Base-by-base conservation (phyloP, 2,329 filamentous ascomycete species). In the Lachnellula subtilissima region DNA sequence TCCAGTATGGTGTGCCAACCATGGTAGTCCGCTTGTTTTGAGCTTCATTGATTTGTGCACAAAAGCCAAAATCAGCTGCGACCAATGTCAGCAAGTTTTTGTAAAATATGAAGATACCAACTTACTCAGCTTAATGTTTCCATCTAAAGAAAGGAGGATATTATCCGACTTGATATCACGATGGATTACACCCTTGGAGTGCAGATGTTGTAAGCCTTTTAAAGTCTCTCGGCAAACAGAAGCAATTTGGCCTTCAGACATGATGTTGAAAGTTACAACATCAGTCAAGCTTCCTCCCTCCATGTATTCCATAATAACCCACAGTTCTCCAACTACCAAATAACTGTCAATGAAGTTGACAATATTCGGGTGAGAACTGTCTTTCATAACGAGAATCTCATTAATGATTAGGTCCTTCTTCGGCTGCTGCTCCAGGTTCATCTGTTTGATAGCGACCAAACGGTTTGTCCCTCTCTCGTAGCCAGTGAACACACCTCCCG, bases 271-370 rank as follows among this genome's bases (percentile, higher is more conserved):
- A 3, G 94, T 99, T 55, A 99, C 94, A 53, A 99, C 94, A 73
- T 99, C 94, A 11, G 94, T 99, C 71, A 99, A 78, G 73, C 91
- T 97, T 61, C 94, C 94, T 57, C 94, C 94, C 73, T 99, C 93
- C 94, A 99, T 99, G 69, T 93, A 99, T 75, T 99, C 94, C 94
- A 99, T 99, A 36, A 97, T 91, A 1, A 99, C 94, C 94, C 94
- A 99, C 32, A 99, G 77, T 72, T 97, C 94, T 45, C 93, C 89
- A 12, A 84, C 83, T 56, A 92, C 88, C 11, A 99, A 79, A 72
- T 92, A 97, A 71, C 92, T 97, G 76, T 97, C 94, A 76, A 97
- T 93, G 73, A 97, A 99, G 73, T 99, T 99, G 74, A 99, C 94
- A 74, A 99, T 96, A 71, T 97, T 97, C 67, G 91, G 93, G 71